Evolutionary conservation across 805 yeast genomes (phyloP), one percentile per base, ranked within the genome.

Genomic region (Schizosaccharomyces cryophilus): DNA sequence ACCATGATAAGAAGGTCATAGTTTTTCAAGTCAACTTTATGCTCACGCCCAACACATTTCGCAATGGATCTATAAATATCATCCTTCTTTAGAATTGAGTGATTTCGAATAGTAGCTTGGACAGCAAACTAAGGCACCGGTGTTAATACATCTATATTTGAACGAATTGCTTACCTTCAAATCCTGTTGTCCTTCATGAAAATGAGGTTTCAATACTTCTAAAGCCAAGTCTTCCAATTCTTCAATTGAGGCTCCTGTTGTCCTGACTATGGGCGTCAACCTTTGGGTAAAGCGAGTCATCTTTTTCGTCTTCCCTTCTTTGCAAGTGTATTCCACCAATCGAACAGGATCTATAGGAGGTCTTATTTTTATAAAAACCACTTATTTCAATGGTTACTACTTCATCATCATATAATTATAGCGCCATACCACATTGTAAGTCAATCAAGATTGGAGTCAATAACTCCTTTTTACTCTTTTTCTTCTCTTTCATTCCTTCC

Each of bases 351-450:
- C 81, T 5, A 89, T 76, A 0, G 96, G 95, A 65, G 74, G 78
- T 66, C 84, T 79, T 1, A 88, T 80, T 67, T 94, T 85, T 66
- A 88, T 79, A 69, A 90, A 93, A 1, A 88, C 79, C 54, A 93
- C 80, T 64, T 26, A 26, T 9, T 17, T 17, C 13, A n/a, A 19
- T n/a, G 13, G 15, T 6, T 17, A 13, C 29, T 13, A 35, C 9
- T 11, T 35, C 3, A 35, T 35, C 40, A 35, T 35, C 40, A 35
- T 11, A 35, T 35, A 35, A 7, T 35, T 35, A 11, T 5, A 35
- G 13, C 13, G 15, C 40, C 40, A 13, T 30, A 30, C 75, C 55
- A 84, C 82, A 59, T 75, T 73, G 30, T 85, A 70, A 9, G 80
- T 69, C 54, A 76, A 51, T 21, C 56, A 51, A 19, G 31, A 51